Percentiles rank a stretch among this genome's conserved stretches.
Conservation (phyloP, 805 yeast species). For the Brettanomyces sp. region DNA sequence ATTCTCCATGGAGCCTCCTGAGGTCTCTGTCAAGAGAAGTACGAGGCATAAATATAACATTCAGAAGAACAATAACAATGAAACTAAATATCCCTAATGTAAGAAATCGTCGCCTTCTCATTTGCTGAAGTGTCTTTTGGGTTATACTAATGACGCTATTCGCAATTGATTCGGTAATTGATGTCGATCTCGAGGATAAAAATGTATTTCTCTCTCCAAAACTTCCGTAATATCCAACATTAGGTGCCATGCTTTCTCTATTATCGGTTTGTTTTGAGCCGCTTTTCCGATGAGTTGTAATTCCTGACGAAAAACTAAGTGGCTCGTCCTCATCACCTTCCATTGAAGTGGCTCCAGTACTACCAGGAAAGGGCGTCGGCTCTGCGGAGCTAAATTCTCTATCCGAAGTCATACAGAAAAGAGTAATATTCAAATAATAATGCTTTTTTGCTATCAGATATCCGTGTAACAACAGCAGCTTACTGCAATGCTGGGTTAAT, state of each 20-base stretch:
- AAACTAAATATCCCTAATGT: slow-evolving; percentile 22
- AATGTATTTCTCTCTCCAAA: not conserved
- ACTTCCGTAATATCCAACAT: not conserved
- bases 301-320: not conserved
- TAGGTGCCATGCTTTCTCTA: not conserved
- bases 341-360: not conserved
- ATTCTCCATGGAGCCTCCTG: slow-evolving; percentile 60
- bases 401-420: not conserved
- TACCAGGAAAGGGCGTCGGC: slow-evolving; percentile 1
- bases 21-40: slow-evolving; percentile 78
- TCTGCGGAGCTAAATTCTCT: not conserved
- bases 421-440: too few species aligned
- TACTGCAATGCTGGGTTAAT: too few species aligned
- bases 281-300: not conserved
- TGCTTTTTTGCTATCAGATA: too few species aligned
- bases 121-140: slow-evolving; percentile 19
- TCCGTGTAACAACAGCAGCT: too few species aligned
- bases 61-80: slow-evolving; percentile 45
- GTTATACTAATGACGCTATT: slow-evolving; percentile 18
- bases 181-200: not conserved
- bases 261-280: too few species aligned
- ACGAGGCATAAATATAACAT: slow-evolving; percentile 70
- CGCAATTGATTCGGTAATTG: slow-evolving; percentile 19
- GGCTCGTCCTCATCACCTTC: not conserved
- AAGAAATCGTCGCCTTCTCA: slow-evolving; percentile 27